These are phyloP conservation scores for Taxillus chinensis DNA, from an alignment of 164 flowering plant genomes.

Conservation along the genomic window DNA sequence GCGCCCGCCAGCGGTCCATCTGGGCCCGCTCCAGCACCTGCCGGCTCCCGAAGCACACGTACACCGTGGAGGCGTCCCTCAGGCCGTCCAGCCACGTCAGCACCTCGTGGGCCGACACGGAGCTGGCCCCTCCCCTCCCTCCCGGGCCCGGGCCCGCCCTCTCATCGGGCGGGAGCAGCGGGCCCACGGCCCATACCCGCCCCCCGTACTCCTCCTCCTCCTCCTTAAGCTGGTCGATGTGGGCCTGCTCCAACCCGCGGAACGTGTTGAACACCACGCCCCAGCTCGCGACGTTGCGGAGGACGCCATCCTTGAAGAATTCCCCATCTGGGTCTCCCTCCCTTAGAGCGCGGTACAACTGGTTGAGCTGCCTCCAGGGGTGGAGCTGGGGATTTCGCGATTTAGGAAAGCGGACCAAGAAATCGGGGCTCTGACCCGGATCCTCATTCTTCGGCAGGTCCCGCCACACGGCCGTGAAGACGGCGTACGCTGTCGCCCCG, in stretches of 20 bases:
- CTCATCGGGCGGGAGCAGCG: slow-evolving; percentile 10
- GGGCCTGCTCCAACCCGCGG: slow-evolving; percentile 18
- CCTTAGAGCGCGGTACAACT: background rate
- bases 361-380: slow-evolving; percentile 20
- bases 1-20: slow-evolving; percentile 17
- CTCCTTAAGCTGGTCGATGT: slow-evolving; percentile 15
- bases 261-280: slow-evolving; percentile 26
- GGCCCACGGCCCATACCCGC: slow-evolving; percentile 37
- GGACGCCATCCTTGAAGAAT: background rate
- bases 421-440: background rate
- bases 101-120: slow-evolving; percentile 10
- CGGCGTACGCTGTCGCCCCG: slow-evolving; percentile 17
- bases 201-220: slow-evolving; percentile 8
- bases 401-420: background rate
- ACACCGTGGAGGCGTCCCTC: slow-evolving; percentile 21
- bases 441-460: slow-evolving; percentile 6
- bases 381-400: slow-evolving; percentile 13
- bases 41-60: slow-evolving; percentile 38
- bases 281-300: slow-evolving; percentile 21
- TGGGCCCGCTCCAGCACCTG: slow-evolving; percentile 9
- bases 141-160: background rate
- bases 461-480: slow-evolving; percentile 9
- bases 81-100: slow-evolving; percentile 28
- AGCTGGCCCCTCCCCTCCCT: slow-evolving; percentile 13
- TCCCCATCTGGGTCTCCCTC: slow-evolving; percentile 17